Evolutionary conservation across 2,329 filamentous ascomycete species (phyloP).

Genomic region (Sarocladiaceae sp.): DNA sequence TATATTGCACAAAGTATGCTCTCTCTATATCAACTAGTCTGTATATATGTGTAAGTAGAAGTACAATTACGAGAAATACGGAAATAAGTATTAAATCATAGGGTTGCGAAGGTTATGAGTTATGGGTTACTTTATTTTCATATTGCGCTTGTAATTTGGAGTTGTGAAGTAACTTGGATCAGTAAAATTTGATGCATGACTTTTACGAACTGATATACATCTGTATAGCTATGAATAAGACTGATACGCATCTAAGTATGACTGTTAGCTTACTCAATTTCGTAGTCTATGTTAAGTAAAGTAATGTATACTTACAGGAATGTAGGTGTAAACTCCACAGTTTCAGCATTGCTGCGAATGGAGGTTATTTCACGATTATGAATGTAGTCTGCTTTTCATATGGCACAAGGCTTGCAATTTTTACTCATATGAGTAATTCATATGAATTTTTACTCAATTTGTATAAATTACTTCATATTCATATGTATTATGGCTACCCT

Average conservation of each 20-base stretch:
- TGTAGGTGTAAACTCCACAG: not conserved
- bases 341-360: not conserved
- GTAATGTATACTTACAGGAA: not conserved
- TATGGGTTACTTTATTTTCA: too few relatives aligned
- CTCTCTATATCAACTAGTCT: too few relatives aligned
- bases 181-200: not conserved
- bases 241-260: too few relatives aligned
- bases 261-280: too few relatives aligned
- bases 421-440: not conserved
- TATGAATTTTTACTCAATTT: not conserved
- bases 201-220: not conserved
- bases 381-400: not conserved
- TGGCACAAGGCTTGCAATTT: not conserved
- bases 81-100: too few relatives aligned
- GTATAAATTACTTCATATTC: not conserved
- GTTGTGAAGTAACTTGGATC: not conserved
- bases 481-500: not conserved
- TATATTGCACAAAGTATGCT: too few relatives aligned
- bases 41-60: too few relatives aligned
- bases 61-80: too few relatives aligned
- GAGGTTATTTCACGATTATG: not conserved
- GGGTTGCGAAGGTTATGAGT: too few relatives aligned
- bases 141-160: too few relatives aligned
- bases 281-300: too few relatives aligned
- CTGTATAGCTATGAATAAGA: not conserved